These are phyloP conservation scores for Favolaschia claudopus DNA, from an alignment of 768 basidiomycete genomes.

Conservation along the genomic window DNA sequence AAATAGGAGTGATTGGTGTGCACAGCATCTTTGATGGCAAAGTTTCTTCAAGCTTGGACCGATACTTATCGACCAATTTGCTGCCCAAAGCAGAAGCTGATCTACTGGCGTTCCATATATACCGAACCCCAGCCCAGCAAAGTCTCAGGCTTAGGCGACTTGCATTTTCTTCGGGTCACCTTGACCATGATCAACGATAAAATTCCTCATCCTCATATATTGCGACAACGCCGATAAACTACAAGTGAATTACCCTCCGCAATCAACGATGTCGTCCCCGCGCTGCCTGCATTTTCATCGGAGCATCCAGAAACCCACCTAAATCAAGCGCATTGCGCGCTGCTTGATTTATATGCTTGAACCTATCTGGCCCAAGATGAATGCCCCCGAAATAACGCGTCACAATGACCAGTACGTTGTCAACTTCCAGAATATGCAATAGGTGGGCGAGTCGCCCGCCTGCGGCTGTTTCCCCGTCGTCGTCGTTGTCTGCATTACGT, in stretches of 20 bases:
- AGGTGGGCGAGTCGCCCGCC: constrained; percentile 91
- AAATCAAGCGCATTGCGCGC: constrained; percentile 89
- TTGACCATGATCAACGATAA: too few species aligned
- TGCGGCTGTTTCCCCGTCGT: constrained; percentile 94
- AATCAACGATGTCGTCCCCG: constrained; percentile 20
- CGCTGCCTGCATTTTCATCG: not conserved
- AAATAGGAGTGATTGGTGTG: too few species aligned
- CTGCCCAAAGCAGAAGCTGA: too few species aligned
- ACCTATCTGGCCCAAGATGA: constrained; percentile 87
- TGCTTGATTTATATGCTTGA: constrained; percentile 95
- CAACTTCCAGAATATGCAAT: constrained; percentile 84
- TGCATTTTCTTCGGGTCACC: too few species aligned
- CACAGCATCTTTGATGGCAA: too few species aligned
- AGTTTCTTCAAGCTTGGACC: too few species aligned
- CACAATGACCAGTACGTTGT: constrained; percentile 89
- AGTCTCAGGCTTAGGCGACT: too few species aligned
- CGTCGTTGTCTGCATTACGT: constrained; percentile 78
- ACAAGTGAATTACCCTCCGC: not conserved
- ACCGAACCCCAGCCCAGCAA: too few species aligned
- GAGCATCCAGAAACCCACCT: constrained; percentile 82
- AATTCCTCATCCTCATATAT: too few species aligned
- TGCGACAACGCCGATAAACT: too few species aligned
- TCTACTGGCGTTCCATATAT: too few species aligned
- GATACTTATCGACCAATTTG: too few species aligned
- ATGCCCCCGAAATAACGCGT: constrained; percentile 95